Percentiles rank a stretch among this genome's conserved stretches.
Evolutionary conservation across 78 protist species (phyloP).

Genomic region (Dictyostelium citrinum): DNA sequence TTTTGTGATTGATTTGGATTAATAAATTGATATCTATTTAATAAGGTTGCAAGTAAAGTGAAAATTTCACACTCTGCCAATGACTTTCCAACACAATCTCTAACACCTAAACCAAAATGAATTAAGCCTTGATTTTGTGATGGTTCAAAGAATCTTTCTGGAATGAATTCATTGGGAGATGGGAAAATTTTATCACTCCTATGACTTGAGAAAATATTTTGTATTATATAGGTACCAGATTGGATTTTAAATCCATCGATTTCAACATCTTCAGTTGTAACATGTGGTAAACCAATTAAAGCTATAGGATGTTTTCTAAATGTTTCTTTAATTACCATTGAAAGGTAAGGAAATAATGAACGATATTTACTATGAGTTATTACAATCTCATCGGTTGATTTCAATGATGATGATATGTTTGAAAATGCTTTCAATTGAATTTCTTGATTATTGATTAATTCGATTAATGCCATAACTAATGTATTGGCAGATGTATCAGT

Average conservation of each 20-base stretch:
- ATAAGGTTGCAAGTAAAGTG: background rate
- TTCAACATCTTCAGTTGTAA: background rate
- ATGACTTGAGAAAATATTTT: background rate
- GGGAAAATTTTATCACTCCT: background rate
- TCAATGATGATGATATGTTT: background rate
- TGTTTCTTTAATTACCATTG: constrained; percentile 2
- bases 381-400: background rate
- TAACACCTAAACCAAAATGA: constrained; percentile 7
- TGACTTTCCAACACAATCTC: background rate
- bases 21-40: constrained; percentile 12
- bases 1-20: background rate
- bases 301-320: constrained; percentile 22
- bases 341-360: background rate
- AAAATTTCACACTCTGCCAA: constrained; percentile 12
- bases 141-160: constrained; percentile 31
- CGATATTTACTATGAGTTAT: background rate
- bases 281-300: constrained; percentile 27
- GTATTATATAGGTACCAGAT: background rate
- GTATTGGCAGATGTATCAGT: constrained; percentile 1
- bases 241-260: constrained; percentile 6
- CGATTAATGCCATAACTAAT: background rate
- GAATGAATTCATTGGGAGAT: constrained; percentile 14
- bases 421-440: background rate
- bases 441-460: background rate
- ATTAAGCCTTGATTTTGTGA: background rate